Percentiles rank a stretch among this genome's conserved stretches.
Conservation (phyloP, 306 rosid species). For the Ceratonia siliqua region DNA sequence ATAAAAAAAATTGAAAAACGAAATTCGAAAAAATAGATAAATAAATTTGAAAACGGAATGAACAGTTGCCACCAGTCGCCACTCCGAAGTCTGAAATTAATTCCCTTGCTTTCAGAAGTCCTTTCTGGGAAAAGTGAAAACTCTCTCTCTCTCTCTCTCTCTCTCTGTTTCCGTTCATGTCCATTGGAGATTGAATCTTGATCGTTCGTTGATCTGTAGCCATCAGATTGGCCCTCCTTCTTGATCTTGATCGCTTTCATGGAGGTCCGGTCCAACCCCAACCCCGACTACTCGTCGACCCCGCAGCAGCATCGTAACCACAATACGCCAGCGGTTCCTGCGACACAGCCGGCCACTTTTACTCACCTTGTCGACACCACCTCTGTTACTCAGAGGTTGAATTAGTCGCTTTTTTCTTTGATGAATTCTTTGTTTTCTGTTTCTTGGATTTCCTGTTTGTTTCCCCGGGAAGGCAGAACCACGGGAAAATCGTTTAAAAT, state of each 20-base stretch:
- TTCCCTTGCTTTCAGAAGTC: not conserved
- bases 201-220: conserved; percentile 24
- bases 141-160: not conserved
- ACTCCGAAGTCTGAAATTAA: conserved; percentile 12
- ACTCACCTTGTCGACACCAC: conserved; percentile 62
- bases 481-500: not conserved
- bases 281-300: conserved; percentile 60
- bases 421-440: conserved; percentile 4
- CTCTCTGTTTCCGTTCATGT: not conserved
- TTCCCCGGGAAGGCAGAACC: not conserved
- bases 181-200: conserved; percentile 24
- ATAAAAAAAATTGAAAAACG: not conserved
- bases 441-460: conserved; percentile 27
- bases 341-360: conserved; percentile 54
- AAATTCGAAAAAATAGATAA: not conserved
- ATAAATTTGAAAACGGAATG: not conserved
- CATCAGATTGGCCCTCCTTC: conserved; percentile 14
- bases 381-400: conserved; percentile 78
- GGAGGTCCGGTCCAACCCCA: conserved; percentile 75
- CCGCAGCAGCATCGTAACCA: conserved; percentile 47
- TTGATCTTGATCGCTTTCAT: conserved; percentile 45
- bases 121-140: not conserved
- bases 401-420: not conserved
- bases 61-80: conserved; percentile 11
- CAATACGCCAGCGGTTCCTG: conserved; percentile 36